These are phyloP conservation scores for Saturnispora mendoncae DNA, from an alignment of 805 yeast genomes.

Conservation along the genomic window DNA sequence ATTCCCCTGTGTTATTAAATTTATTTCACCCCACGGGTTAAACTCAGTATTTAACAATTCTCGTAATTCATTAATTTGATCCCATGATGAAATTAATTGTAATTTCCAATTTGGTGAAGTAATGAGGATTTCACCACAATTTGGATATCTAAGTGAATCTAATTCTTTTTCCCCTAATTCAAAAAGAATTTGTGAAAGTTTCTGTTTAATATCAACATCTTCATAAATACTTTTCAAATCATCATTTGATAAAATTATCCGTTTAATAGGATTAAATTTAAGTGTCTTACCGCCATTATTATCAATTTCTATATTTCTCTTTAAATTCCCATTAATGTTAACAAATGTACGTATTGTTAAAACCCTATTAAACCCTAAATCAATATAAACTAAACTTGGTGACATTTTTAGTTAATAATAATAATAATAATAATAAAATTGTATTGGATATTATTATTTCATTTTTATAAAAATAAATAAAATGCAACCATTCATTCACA, in stretches of 20 bases:
- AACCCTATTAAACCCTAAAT: not conserved
- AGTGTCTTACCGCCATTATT: not conserved
- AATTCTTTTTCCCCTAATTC: slow-evolving; percentile 20
- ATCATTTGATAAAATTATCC: slow-evolving; percentile 21
- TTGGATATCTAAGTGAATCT: slow-evolving; percentile 5
- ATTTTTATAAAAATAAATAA: too few species aligned
- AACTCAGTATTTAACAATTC: too few species aligned
- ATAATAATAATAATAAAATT: too few species aligned
- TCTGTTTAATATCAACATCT: slow-evolving; percentile 13
- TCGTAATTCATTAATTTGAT: too few species aligned
- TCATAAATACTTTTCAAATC: slow-evolving; percentile 19
- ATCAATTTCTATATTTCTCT: not conserved
- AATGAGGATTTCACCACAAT: not conserved
- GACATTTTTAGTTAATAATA: too few species aligned
- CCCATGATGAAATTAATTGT: not conserved
- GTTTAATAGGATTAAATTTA: slow-evolving; percentile 9
- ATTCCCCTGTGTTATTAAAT: not conserved
- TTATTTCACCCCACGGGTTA: too few species aligned
- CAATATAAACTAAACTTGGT: slow-evolving; percentile 3
- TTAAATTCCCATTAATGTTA: slow-evolving; percentile 11
- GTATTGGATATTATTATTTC: too few species aligned
- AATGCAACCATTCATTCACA: slow-evolving; percentile 13
- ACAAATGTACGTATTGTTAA: slow-evolving; percentile 23
- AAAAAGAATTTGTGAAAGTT: slow-evolving; percentile 17
- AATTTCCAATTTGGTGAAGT: too few species aligned